A percentile compares a stretch with the other conserved stretches of the same genome.
These are phyloP conservation scores for Apiospora marii DNA, from an alignment of 2,329 filamentous ascomycete species.

Conservation along the genomic window DNA sequence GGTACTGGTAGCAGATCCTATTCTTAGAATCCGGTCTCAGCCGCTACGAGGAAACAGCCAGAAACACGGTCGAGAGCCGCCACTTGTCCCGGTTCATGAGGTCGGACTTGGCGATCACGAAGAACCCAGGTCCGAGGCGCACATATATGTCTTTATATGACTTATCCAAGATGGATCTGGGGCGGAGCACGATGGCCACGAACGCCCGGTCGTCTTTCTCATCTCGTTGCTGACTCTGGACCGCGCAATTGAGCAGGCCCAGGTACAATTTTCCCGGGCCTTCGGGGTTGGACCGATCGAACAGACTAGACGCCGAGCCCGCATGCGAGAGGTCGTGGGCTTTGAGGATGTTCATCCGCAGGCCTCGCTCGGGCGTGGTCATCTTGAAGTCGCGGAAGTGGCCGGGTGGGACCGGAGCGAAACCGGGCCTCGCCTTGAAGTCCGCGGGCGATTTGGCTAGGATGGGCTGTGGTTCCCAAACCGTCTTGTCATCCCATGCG, in stretches of 20 bases:
- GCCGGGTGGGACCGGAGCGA: neutral
- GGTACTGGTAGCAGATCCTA: neutral
- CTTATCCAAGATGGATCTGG: neutral
- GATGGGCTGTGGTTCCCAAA: neutral
- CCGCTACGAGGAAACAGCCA: neutral
- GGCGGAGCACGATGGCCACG: neutral
- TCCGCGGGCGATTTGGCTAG: neutral
- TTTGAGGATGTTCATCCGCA: neutral
- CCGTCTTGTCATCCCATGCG: neutral
- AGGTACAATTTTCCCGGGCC: neutral
- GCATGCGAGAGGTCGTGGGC: neutral
- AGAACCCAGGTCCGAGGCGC: neutral
- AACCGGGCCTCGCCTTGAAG: neutral
- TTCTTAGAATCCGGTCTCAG: neutral
- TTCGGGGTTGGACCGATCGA: neutral
- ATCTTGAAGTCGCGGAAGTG: neutral
- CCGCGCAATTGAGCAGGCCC: neutral
- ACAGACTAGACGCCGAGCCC: neutral
- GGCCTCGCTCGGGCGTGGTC: neutral
- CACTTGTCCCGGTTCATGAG: neutral
- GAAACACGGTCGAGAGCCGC: neutral
- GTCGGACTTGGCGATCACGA: neutral
- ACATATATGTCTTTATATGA: neutral
- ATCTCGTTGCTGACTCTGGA: neutral
- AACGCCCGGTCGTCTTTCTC: neutral